Conservation (phyloP, 1,139 yeast species). For the Diutina sp. region DNA sequence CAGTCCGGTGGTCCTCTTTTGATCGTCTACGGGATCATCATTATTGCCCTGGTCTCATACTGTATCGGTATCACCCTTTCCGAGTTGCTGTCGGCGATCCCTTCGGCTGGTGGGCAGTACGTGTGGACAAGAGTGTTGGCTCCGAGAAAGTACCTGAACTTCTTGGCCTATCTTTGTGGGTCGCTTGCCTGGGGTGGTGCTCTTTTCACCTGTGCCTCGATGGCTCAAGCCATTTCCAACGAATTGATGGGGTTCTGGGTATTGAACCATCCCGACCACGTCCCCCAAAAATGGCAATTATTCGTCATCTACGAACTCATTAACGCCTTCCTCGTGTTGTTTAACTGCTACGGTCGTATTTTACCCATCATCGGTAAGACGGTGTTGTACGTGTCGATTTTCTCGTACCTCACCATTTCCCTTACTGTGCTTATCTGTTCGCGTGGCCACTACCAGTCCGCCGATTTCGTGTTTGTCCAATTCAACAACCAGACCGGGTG, state of each 20-base stretch:
- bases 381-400: constrained; percentile 41
- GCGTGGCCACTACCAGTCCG: constrained; percentile 39
- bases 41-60: constrained; percentile 39
- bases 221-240: constrained; percentile 36
- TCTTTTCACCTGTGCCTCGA: constrained; percentile 43
- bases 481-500: constrained; percentile 59
- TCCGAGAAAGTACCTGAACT: constrained; percentile 33
- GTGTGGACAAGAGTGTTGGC: constrained; percentile 47
- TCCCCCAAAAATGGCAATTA: constrained; percentile 35
- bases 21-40: constrained; percentile 55
- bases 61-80: constrained; percentile 40
- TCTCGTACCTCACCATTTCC: constrained; percentile 41
- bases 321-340: constrained; percentile 28
- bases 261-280: constrained; percentile 31
- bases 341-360: constrained; percentile 46
- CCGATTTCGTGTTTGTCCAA: constrained; percentile 48
- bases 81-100: constrained; percentile 41
- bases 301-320: constrained; percentile 31
- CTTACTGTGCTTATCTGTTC: constrained; percentile 45
- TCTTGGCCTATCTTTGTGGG: constrained; percentile 40
- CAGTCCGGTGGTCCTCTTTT: constrained; percentile 58
- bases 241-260: constrained; percentile 39
- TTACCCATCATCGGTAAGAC: constrained; percentile 39
- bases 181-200: constrained; percentile 48
- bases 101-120: constrained; percentile 52